Evolutionary conservation across 306 rosid genomes (phyloP).

Genomic region (Cucurbita argyrosperma): DNA sequence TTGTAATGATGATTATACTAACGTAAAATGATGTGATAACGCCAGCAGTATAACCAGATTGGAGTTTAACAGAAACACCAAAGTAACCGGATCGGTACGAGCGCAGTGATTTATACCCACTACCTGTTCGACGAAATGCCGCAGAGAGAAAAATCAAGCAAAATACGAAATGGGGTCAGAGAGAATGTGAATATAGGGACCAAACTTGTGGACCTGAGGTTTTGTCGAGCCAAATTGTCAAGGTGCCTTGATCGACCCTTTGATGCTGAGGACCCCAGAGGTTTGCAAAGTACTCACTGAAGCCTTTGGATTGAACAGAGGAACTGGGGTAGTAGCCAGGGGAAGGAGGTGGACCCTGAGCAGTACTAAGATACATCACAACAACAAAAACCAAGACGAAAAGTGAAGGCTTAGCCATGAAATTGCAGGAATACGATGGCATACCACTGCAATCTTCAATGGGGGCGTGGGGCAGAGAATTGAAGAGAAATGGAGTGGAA

Average conservation of each 20-base stretch:
- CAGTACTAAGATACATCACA: slow-evolving; percentile 16
- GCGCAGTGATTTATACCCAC: slow-evolving; percentile 70
- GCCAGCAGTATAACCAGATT: slow-evolving; percentile 81
- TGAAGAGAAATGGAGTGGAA: background rate
- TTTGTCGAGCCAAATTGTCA: slow-evolving; percentile 65
- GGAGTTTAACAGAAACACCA: slow-evolving; percentile 64
- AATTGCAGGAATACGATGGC: background rate
- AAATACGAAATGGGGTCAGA: background rate
- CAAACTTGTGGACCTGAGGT: slow-evolving; percentile 27
- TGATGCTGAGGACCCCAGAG: slow-evolving; percentile 84
- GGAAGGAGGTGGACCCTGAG: slow-evolving; percentile 46
- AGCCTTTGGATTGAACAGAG: slow-evolving; percentile 24
- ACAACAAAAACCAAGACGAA: slow-evolving; percentile 16
- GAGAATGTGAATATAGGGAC: background rate
- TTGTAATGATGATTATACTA: slow-evolving; percentile 12
- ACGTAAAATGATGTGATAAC: slow-evolving; percentile 68
- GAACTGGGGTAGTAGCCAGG: slow-evolving; percentile 73
- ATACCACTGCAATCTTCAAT: background rate
- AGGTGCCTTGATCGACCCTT: slow-evolving; percentile 29
- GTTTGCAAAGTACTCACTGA: slow-evolving; percentile 41
- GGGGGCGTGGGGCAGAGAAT: background rate
- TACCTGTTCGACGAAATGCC: slow-evolving; percentile 28
- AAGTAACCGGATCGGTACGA: slow-evolving; percentile 68
- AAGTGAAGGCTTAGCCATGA: slow-evolving; percentile 22
- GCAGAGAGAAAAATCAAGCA: background rate